phyloP scores from a whole-genome alignment of 2,329 filamentous ascomycete species.

The Nannizzia gypsea region DNA sequence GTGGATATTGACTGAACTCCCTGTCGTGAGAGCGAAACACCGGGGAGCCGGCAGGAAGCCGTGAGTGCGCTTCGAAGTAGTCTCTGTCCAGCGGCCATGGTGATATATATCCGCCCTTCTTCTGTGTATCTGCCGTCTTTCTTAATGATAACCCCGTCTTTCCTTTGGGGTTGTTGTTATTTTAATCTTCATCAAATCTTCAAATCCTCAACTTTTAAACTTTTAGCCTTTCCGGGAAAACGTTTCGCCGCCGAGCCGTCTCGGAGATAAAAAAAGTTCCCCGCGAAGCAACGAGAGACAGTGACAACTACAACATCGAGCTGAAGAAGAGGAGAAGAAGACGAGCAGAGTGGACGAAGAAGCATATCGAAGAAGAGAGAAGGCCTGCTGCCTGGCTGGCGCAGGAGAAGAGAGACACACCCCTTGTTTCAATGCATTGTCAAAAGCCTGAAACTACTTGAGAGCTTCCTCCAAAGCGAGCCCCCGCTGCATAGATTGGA shows the following conservation, averaged over 20 bases:
- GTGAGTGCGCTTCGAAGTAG: constrained; percentile 6
- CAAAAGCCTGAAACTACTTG: not conserved
- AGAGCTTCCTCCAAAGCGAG: not conserved
- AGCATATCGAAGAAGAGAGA: no score
- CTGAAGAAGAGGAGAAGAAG: no score
- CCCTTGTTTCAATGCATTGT: not conserved
- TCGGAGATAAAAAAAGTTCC: not conserved
- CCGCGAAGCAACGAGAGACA: not conserved
- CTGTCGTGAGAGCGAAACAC: not conserved
- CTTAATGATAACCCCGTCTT: not conserved
- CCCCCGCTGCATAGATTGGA: not conserved
- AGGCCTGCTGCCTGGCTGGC: not conserved
- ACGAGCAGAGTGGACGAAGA: no score
- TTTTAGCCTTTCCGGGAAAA: not conserved
- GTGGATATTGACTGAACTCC: not conserved
- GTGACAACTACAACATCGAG: not conserved
- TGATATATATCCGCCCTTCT: not conserved
- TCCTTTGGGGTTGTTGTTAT: not conserved
- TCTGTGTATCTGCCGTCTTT: not conserved
- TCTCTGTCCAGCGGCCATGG: constrained; percentile 10
- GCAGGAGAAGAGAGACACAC: not conserved
- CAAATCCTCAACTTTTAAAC: not conserved
- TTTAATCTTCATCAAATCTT: not conserved
- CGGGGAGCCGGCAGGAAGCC: not conserved
- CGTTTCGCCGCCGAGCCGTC: not conserved